Percentiles rank a stretch among this genome's conserved stretches.
phyloP scores from a whole-genome alignment of 202 grass and related monocot genomes.

The Dendrocalamus latiflorus region DNA sequence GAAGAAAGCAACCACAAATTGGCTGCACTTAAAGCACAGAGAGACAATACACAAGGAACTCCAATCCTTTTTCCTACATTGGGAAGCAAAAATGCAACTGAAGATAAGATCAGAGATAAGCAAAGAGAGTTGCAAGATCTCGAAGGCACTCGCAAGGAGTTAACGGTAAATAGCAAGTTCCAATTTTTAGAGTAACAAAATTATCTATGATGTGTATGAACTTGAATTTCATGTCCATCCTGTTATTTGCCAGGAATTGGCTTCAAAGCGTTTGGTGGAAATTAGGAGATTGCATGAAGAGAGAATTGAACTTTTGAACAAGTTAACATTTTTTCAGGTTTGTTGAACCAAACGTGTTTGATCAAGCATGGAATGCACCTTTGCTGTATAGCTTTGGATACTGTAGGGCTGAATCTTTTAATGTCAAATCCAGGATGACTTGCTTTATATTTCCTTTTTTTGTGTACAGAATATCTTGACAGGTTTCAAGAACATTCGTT shows the following conservation, averaged over 20 bases:
- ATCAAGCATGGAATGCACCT: not conserved
- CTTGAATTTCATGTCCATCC: slow-evolving; percentile 4
- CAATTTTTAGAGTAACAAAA: slow-evolving; percentile 6
- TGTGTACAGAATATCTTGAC: slow-evolving; percentile 61
- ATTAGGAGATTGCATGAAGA: slow-evolving; percentile 73
- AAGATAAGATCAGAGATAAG: slow-evolving; percentile 60
- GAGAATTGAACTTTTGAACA: slow-evolving; percentile 72
- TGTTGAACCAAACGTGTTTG: slow-evolving; percentile 11
- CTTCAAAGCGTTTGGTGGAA: slow-evolving; percentile 56
- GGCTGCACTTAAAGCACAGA: slow-evolving; percentile 54
- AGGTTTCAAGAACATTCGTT: slow-evolving; percentile 64
- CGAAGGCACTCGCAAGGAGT: slow-evolving; percentile 61
- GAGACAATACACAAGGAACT: slow-evolving; percentile 51
- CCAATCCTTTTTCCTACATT: slow-evolving; percentile 47
- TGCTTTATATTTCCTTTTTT: not conserved
- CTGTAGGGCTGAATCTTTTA: not conserved
- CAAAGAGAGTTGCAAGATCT: slow-evolving; percentile 71
- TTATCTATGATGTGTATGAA: not conserved
- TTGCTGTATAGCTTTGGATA: not conserved
- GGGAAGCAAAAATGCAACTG: slow-evolving; percentile 51
- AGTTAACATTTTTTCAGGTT: slow-evolving; percentile 66
- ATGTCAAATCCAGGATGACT: not conserved
- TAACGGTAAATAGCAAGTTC: slow-evolving; percentile 46
- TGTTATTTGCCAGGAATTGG: slow-evolving; percentile 47
- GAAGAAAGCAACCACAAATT: slow-evolving; percentile 59